A percentile compares a stretch with the other conserved stretches of the same genome.
phyloP scores from a whole-genome alignment of 176 grass and related monocot genomes.

The Hyparrhenia diplandra region DNA sequence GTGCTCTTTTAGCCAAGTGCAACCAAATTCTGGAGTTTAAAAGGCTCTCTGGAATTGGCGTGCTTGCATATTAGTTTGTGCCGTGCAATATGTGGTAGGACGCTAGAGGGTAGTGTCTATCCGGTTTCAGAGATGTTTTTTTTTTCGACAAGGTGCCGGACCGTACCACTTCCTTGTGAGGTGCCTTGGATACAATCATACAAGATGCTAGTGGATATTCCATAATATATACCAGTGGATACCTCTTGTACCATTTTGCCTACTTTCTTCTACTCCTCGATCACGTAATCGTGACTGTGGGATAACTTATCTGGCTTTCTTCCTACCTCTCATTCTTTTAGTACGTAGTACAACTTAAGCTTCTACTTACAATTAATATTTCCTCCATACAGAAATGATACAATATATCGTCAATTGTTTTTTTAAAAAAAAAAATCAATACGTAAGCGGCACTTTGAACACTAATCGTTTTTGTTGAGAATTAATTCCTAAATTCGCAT shows the following conservation, averaged over 20 bases:
- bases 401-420: background rate
- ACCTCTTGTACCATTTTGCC: background rate
- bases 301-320: background rate
- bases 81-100: background rate
- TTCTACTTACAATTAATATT: background rate
- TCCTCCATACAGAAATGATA: background rate
- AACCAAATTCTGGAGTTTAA: background rate
- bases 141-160: background rate
- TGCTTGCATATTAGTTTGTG: background rate
- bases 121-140: background rate
- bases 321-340: background rate
- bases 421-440: background rate
- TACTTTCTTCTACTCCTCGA: background rate
- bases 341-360: background rate
- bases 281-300: constrained; percentile 7
- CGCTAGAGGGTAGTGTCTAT: background rate
- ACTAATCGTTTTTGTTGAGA: background rate
- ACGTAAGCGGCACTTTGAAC: background rate
- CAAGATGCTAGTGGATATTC: constrained; percentile 36
- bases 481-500: background rate
- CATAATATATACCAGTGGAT: background rate
- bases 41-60: background rate
- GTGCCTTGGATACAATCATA: too few relatives aligned
- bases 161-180: background rate
- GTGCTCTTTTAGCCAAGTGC: background rate